Evolutionary conservation across 129 eudicot species (phyloP), one percentile per base, ranked within the genome.

Genomic region (Calendula officinalis): DNA sequence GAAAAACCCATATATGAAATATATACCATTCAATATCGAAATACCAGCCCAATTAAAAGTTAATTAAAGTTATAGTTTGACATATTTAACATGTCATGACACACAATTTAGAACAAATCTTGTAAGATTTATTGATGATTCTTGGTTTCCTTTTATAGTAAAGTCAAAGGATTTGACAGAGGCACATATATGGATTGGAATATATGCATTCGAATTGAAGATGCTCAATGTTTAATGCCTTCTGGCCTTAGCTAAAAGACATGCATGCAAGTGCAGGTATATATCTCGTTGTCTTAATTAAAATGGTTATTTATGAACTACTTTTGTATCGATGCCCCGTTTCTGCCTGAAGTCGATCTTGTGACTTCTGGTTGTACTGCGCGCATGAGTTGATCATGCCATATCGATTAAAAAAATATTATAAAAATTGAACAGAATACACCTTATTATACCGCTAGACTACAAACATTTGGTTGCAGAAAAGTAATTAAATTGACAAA

Each of bases 161-260:
- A 62, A 22, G 67, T 62, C 67, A 62, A 43, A 43, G 6, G 38
- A 27, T 43, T 12, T 11, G 36, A 61, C 30, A n/a, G 12, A 7
- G 32, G 56, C 44, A 63, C 44, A 34, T n/a, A n/a, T n/a, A n/a
- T 63, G 68, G 56, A 33, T 22, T 61, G 40, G 67, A 61, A 61
- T 43, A 61, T 44, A 61, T 45, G 53, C 43, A 6, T 8, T 46
- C 32, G 42, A 33, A 63, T 46, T 46, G 42, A 33, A 63, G 43
- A 63, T 63, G 9, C 15, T 46, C 43, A 57, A 57, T 34, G 30
- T 57, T 36, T 34, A 22, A 22, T 22, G 44, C 43, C 56, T 63
- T 34, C 12, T 63, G 33, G 15, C 17, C 13, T 32, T 3, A 42
- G 34, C 27, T 22, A 62, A 30, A 27, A 12, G 54, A 39, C 54